phyloP scores from a whole-genome alignment of 495 filamentous ascomycete genomes.

The Clohesyomyces aquaticus region DNA sequence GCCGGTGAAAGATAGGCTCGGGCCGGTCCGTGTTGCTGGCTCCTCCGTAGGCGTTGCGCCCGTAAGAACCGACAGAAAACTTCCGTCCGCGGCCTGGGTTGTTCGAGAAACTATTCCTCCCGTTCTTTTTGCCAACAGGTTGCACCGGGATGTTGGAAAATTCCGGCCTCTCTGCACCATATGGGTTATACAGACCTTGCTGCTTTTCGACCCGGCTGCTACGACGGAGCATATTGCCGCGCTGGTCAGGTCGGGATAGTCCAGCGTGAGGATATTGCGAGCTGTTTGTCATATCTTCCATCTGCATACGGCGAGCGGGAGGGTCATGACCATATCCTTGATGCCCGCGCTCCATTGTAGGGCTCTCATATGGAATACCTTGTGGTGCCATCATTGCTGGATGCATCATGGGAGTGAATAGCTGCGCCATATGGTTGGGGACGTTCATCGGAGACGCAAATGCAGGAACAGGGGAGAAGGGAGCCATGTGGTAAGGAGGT shows the following conservation, averaged over 20 bases:
- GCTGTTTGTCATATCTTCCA: constrained; percentile 29
- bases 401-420: constrained; percentile 7
- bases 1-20: background rate
- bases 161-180: constrained; percentile 20
- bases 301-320: background rate
- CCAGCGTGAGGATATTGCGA: background rate
- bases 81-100: constrained; percentile 12
- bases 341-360: background rate
- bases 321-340: background rate
- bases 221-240: constrained; percentile 5
- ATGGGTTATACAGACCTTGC: constrained; percentile 25
- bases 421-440: constrained; percentile 2
- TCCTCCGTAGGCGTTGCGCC: constrained; percentile 10
- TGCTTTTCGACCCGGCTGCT: constrained; percentile 2
- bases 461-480: background rate
- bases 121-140: background rate
- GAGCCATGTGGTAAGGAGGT: background rate
- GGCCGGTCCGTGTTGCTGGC: constrained; percentile 5
- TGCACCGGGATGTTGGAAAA: constrained; percentile 20
- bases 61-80: constrained; percentile 21
- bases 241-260: constrained; percentile 2
- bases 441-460: constrained; percentile 3
- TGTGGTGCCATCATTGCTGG: constrained; percentile 4
- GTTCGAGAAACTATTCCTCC: constrained; percentile 23
- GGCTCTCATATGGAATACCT: background rate